These are phyloP conservation scores for Phyllostachys edulis DNA, from an alignment of 176 grass and related monocot species.

Conservation along the genomic window DNA sequence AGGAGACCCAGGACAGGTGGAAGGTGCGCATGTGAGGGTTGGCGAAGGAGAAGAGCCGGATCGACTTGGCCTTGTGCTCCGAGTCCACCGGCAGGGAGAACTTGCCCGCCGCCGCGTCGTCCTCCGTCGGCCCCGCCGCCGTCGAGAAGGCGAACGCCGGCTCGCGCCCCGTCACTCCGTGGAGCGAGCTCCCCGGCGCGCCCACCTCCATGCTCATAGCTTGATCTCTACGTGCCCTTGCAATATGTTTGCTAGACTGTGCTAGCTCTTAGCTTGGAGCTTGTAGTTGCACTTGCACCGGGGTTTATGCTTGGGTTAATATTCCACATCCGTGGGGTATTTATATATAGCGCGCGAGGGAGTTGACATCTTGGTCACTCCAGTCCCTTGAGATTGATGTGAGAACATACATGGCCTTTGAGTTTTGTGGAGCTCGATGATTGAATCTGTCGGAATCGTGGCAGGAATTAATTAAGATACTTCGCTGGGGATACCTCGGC, in stretches of 20 bases:
- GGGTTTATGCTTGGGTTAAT: too few relatives aligned
- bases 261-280: background rate
- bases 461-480: background rate
- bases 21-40: conserved; percentile 78
- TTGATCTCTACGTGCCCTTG: too few relatives aligned
- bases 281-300: too few relatives aligned
- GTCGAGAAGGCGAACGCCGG: conserved; percentile 52
- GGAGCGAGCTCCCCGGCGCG: conserved; percentile 62
- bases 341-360: too few relatives aligned
- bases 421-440: background rate
- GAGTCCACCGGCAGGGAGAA: conserved; percentile 81
- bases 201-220: conserved; percentile 3
- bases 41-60: conserved; percentile 67
- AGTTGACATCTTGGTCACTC: too few relatives aligned
- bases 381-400: too few relatives aligned
- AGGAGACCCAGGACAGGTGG: conserved; percentile 89
- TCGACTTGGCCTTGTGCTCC: conserved; percentile 73
- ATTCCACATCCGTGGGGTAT: too few relatives aligned
- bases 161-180: conserved; percentile 64
- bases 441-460: background rate
- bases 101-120: background rate
- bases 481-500: conserved; percentile 24
- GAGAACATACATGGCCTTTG: too few relatives aligned
- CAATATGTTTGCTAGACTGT: too few relatives aligned
- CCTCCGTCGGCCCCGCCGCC: background rate